Conservation (phyloP, 352 stramenopile genomes). For the Pythium phragmitis region DNA sequence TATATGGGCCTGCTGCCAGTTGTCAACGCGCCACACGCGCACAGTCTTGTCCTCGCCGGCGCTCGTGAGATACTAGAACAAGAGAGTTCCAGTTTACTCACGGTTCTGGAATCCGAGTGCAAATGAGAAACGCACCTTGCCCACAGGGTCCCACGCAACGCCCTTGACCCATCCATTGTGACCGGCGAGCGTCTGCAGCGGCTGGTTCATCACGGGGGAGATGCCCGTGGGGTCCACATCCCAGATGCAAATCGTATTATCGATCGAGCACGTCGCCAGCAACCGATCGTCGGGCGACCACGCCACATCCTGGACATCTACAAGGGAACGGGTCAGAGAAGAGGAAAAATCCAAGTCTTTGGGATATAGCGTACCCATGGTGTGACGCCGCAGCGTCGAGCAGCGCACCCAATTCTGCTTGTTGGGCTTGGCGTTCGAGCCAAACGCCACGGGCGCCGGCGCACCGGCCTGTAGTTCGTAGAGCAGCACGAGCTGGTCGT, state of each 20-base stretch:
- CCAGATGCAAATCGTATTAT: constrained; percentile 89
- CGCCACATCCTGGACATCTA: constrained; percentile 83
- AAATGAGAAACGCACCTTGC: constrained; percentile 44
- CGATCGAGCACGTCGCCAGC: constrained; percentile 87
- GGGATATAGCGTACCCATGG: constrained; percentile 51
- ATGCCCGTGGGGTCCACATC: constrained; percentile 57
- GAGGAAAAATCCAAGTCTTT: background rate
- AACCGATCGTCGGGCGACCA: constrained; percentile 88
- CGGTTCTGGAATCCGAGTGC: background rate
- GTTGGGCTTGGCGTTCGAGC: constrained; percentile 74
- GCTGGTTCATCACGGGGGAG: constrained; percentile 73
- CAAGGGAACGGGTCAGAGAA: background rate
- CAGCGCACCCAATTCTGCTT: constrained; percentile 86
- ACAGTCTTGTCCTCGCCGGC: constrained; percentile 87
- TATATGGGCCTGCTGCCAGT: constrained; percentile 67
- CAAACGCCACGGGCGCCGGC: constrained; percentile 70
- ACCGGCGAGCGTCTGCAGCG: constrained; percentile 68
- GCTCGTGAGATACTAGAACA: constrained; percentile 71
- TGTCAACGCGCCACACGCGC: constrained; percentile 79
- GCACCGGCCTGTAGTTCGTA: constrained; percentile 74
- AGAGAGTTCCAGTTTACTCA: background rate
- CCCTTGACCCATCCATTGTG: constrained; percentile 89
- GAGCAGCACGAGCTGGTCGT: constrained; percentile 82
- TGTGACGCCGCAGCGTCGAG: constrained; percentile 80
- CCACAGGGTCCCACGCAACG: constrained; percentile 84